A percentile compares a stretch with the other conserved stretches of the same genome.
Evolutionary conservation across 2,329 filamentous ascomycete genomes (phyloP).

Genomic region (Diaporthe destruens): DNA sequence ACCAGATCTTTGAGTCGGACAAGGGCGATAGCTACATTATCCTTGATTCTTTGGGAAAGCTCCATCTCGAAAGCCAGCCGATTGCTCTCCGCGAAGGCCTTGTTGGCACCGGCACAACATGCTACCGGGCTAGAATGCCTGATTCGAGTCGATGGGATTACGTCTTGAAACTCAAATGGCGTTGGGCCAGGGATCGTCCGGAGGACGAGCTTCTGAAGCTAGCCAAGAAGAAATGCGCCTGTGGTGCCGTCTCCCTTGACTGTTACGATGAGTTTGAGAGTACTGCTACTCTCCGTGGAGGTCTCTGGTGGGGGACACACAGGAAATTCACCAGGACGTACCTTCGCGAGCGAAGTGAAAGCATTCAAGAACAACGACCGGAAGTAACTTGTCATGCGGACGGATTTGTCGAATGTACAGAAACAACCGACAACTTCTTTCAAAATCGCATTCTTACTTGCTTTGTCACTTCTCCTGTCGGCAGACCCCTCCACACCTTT

Average conservation of each 20-base stretch:
- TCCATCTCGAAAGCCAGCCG: too few relatives aligned
- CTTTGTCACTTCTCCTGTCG: constrained; percentile 9
- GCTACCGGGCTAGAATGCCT: too few relatives aligned
- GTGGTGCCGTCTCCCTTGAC: constrained; percentile 43
- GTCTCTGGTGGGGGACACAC: constrained; percentile 1
- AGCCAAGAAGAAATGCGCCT: constrained; percentile 47
- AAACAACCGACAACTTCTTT: constrained; percentile 2
- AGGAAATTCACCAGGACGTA: background rate
- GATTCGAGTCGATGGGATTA: too few relatives aligned
- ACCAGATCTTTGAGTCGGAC: too few relatives aligned
- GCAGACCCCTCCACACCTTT: constrained; percentile 10
- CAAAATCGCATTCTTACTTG: background rate
- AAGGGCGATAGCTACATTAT: too few relatives aligned
- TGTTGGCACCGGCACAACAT: too few relatives aligned
- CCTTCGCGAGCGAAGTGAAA: background rate
- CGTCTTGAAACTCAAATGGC: too few relatives aligned
- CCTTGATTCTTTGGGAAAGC: too few relatives aligned
- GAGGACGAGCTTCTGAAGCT: constrained; percentile 51
- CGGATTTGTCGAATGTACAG: constrained; percentile 1
- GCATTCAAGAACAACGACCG: background rate
- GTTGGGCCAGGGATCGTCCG: constrained; percentile 21
- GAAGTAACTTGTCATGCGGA: background rate
- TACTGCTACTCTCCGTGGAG: background rate
- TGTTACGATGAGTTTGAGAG: constrained; percentile 14
- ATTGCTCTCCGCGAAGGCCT: too few relatives aligned